Base-by-base conservation (phyloP, 306 rosid genomes). In the Cicer pinnatifidum region DNA sequence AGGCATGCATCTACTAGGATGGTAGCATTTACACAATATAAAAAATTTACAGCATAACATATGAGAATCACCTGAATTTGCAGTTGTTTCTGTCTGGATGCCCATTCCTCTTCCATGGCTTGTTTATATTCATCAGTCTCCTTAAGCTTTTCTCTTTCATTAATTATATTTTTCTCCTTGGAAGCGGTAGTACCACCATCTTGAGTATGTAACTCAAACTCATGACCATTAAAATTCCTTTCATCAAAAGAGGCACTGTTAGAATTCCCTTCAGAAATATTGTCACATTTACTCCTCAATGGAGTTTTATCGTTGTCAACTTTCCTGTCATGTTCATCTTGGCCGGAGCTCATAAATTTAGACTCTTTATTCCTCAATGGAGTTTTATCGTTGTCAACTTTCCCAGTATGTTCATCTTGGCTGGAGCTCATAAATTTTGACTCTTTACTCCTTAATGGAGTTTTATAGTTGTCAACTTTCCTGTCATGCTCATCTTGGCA, bases 101-200 rank as follows among this genome's bases (percentile, higher is more conserved):
- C 91, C 97, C 90, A 86, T 83, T 94, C 99, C 80, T 85, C 96
- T 75, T 91, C 97, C 33, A 78, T 76, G 46, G 91, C 96, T 80
- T 59, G 87, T 77, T 83, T 94, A 84, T 89, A 94, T 79, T 89
- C 97, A 79, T 88, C 93, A 41, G 96, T 91, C 60, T 86, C 96
- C 88, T 94, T 94, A 37, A 83, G 86, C 86, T 79, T 89, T 84
- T 94, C 97, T 75, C 91, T 89, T 45, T 82, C 87, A 72, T 76
- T 87, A 71, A 94, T 83, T 73, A 91, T 72, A 84, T 79, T 75
- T 51, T 40, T 74, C 72, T 68, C 83, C 64, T 60, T 52, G 8
- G 75, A 57, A 11, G 84, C 33, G 60, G 57, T 17, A 37, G 8
- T 69, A 76, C 40, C 52, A 69, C 60, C 78, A 60, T 57, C 80